These are phyloP conservation scores for Cercophora scortea DNA, from an alignment of 495 filamentous ascomycete genomes.

Conservation along the genomic window DNA sequence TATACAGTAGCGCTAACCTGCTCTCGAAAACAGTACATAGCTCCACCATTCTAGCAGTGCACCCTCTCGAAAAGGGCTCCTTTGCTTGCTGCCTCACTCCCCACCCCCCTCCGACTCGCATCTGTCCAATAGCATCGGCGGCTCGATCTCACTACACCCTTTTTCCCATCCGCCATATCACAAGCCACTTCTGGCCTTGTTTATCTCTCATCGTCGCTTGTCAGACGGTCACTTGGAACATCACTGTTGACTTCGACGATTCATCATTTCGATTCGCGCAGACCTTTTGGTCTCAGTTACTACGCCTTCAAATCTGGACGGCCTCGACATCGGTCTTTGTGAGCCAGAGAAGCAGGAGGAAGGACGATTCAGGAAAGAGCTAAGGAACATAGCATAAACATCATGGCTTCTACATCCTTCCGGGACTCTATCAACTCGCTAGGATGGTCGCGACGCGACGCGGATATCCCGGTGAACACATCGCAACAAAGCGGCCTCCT, in stretches of 20 bases:
- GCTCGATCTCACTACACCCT: slow-evolving; percentile 5
- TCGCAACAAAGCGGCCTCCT: slow-evolving; percentile 64
- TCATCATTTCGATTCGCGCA: background rate
- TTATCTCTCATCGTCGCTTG: slow-evolving; percentile 6
- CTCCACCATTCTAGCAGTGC: too few relatives aligned
- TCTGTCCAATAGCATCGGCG: slow-evolving; percentile 8
- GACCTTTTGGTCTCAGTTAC: background rate
- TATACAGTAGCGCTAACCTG: too few relatives aligned
- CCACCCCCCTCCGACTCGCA: background rate
- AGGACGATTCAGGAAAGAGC: too few relatives aligned
- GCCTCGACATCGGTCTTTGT: too few relatives aligned
- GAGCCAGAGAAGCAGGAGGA: too few relatives aligned
- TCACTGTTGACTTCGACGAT: background rate
- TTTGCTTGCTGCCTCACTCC: slow-evolving; percentile 4
- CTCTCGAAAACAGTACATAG: too few relatives aligned
- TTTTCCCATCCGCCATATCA: slow-evolving; percentile 10
- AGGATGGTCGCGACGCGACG: slow-evolving; percentile 86
- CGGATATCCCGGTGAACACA: slow-evolving; percentile 72
- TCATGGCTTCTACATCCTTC: slow-evolving; percentile 87
- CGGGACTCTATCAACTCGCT: slow-evolving; percentile 89
- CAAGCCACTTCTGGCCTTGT: slow-evolving; percentile 11
- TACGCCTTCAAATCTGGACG: too few relatives aligned
- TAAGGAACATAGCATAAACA: too few relatives aligned
- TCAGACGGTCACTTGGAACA: slow-evolving; percentile 15
- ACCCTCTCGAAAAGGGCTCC: slow-evolving; percentile 1